Conservation (phyloP, 2,329 filamentous ascomycete genomes). For the Diaporthe capsici region DNA sequence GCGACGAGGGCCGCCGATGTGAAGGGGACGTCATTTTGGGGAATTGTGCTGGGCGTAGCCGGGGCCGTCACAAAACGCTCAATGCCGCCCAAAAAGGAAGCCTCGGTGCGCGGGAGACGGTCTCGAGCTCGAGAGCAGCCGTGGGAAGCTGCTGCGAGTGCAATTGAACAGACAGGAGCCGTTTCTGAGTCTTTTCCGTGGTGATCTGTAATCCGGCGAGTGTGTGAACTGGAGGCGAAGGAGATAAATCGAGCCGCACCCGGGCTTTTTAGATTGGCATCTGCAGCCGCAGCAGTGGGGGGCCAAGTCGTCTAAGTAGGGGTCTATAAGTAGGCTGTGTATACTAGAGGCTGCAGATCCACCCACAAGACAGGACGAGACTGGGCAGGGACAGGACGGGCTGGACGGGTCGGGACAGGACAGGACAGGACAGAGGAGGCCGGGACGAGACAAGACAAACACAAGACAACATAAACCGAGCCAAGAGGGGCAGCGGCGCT, state of each 20-base stretch:
- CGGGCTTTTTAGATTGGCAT: slow-evolving; percentile 24
- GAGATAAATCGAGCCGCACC: slow-evolving; percentile 8
- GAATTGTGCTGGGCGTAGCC: slow-evolving; percentile 62
- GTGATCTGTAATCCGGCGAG: not conserved
- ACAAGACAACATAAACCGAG: not conserved
- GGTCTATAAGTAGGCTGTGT: slow-evolving; percentile 20
- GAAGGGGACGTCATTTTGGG: slow-evolving; percentile 46
- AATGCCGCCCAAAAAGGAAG: not conserved
- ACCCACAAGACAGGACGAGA: slow-evolving; percentile 26
- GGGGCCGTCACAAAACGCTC: not conserved
- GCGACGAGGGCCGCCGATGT: slow-evolving; percentile 45
- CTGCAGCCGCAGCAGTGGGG: slow-evolving; percentile 20
- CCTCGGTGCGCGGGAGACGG: not conserved
- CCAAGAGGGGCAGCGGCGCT: slow-evolving; percentile 23
- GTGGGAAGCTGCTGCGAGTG: slow-evolving; percentile 1
- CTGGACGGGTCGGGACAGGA: no score
- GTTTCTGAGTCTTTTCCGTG: no score
- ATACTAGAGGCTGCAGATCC: not conserved
- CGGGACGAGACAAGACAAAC: not conserved
- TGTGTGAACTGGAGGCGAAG: not conserved
- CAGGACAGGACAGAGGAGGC: not conserved
- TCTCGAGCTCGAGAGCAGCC: not conserved
- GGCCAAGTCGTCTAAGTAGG: slow-evolving; percentile 13
- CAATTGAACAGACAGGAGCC: not conserved
- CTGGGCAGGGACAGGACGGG: slow-evolving; percentile 3